phyloP scores from a whole-genome alignment of 148 eudicot genomes.

The Drosera capensis region DNA sequence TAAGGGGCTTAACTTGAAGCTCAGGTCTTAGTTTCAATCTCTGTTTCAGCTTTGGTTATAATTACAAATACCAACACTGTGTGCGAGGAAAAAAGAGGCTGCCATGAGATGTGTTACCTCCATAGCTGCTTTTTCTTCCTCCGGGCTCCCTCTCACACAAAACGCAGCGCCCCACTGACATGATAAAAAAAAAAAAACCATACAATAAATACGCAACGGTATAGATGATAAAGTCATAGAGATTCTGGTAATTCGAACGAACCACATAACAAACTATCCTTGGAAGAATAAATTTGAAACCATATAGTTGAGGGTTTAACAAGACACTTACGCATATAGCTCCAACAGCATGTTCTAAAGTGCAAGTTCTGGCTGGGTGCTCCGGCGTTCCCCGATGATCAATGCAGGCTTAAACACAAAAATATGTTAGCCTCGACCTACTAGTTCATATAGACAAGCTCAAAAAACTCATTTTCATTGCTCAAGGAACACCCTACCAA shows the following conservation, averaged over 20 bases:
- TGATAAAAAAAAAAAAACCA: no score
- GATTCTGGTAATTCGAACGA: not conserved
- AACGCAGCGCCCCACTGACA: slow-evolving; percentile 99
- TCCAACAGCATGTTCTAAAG: slow-evolving; percentile 71
- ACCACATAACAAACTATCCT: not conserved
- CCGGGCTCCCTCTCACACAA: slow-evolving; percentile 79
- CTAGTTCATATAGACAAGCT: no score
- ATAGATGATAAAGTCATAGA: no score
- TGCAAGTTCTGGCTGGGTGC: slow-evolving; percentile 92
- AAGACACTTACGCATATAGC: slow-evolving; percentile 60
- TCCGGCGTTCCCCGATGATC: slow-evolving; percentile 95
- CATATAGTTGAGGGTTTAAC: no score
- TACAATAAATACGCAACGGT: not conserved
- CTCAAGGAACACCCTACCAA: slow-evolving; percentile 36
- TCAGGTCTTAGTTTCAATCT: no score
- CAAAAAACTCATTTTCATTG: not conserved
- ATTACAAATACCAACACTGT: not conserved
- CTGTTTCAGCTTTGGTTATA: not conserved
- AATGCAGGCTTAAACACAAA: slow-evolving; percentile 54
- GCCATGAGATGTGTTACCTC: slow-evolving; percentile 34
- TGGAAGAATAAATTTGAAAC: not conserved
- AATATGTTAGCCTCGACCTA: not conserved
- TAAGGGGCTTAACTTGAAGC: no score
- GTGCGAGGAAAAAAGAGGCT: not conserved
- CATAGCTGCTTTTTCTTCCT: slow-evolving; percentile 64